Base-by-base conservation (phyloP, 148 eudicot species). In the Camellia japonica region DNA sequence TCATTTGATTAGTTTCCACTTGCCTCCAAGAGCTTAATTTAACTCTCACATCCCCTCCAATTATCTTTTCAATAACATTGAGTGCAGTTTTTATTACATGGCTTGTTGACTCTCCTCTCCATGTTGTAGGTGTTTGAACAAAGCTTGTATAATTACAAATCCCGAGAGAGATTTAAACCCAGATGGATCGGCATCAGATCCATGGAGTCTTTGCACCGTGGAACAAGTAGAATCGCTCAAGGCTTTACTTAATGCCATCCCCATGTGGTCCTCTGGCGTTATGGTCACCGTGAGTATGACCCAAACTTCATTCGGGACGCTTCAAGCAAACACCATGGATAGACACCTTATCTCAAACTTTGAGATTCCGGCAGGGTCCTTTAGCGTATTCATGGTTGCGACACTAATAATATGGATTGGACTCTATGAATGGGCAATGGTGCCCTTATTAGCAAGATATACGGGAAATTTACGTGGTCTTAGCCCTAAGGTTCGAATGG, bases 301-400 rank as follows among this genome's bases (percentile, higher is more conserved):
- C 38, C 38, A 30, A 30, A 30, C 38, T 30, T 30, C 38, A 30
- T 30, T 30, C 38, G 38, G 1, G 14, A 68, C 72, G 2, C 71
- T 77, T 3, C 80, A 77, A 77, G 80, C 80, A n/a, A 77, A 77
- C 6, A 30, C 61, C 51, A 78, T 68, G 74, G 59, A 78, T 42
- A 59, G 80, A 46, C 80, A 78, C 54, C 10, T 78, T 43, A 67
- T 56, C 52, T 60, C 64, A 6, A 52, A 46, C 7, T 68, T 78
- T 18, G 80, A 78, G 42, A 66, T 67, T 23, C 80, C 80, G 0
- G 47, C 80, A 13, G 80, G 58, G 2, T 47, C 72, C 19, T 5
- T 55, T 7, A 9, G 80, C n/a, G 65, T 68, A 11, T 11, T 78
- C 73, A 52, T 56, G 73, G 7, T 54, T 1, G 5, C 56, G 1